These are phyloP conservation scores for Sporothrix schenckii DNA, from an alignment of 2,329 filamentous ascomycete species.

Conservation along the genomic window DNA sequence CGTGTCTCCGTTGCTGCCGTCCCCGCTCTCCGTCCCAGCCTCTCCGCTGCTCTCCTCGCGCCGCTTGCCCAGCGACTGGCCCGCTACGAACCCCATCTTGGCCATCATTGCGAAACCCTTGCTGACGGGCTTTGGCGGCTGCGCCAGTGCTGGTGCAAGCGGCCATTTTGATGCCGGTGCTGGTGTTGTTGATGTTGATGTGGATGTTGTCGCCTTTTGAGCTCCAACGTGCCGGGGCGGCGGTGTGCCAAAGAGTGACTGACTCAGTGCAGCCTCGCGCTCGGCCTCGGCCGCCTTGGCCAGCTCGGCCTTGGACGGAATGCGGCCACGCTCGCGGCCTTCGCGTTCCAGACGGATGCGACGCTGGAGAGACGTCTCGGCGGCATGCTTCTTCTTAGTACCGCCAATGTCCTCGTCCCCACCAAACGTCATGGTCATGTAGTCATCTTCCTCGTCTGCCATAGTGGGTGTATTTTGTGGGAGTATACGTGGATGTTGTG, in stretches of 20 bases:
- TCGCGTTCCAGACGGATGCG: conserved; percentile 59
- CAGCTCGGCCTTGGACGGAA: conserved; percentile 81
- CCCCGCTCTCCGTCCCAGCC: neutral
- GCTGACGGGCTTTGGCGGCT: conserved; percentile 58
- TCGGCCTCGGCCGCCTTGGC: conserved; percentile 71
- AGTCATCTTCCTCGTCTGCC: conserved; percentile 78
- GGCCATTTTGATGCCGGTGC: conserved; percentile 37
- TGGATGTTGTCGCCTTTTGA: neutral
- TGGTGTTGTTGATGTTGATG: conserved; percentile 32
- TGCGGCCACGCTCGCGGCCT: conserved; percentile 66
- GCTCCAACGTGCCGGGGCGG: conserved; percentile 42
- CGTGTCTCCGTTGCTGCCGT: neutral
- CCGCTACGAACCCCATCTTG: conserved; percentile 84
- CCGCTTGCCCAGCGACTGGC: conserved; percentile 68
- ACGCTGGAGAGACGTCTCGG: conserved; percentile 59
- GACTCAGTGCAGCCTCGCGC: conserved; percentile 75
- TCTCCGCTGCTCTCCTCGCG: conserved; percentile 35
- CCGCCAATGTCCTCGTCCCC: conserved; percentile 56
- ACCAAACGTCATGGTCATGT: conserved; percentile 92
- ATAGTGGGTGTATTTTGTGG: neutral
- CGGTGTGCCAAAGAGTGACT: conserved; percentile 62
- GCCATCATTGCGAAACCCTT: conserved; percentile 97
- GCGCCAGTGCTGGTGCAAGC: conserved; percentile 34
- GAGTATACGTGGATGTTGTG: too few species aligned
- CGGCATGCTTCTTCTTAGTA: conserved; percentile 20